Evolutionary conservation across 257 asterid species (phyloP).

Genomic region (Solanum raphanifolium): DNA sequence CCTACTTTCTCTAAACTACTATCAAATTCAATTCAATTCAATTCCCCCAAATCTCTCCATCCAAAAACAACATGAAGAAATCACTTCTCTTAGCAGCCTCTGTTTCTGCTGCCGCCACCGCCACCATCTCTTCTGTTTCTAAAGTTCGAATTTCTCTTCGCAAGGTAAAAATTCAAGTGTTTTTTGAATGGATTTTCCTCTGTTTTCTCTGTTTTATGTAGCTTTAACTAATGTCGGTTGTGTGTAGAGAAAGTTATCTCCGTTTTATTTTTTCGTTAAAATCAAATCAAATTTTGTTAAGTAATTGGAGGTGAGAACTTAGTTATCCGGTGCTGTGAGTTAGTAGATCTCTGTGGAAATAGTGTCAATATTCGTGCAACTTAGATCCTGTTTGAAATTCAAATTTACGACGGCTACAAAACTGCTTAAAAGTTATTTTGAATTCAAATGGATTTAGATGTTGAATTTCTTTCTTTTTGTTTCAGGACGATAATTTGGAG

Average conservation of each 20-base stretch:
- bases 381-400: background rate
- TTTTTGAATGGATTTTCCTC: background rate
- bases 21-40: too few species aligned
- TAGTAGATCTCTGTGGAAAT: background rate
- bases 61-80: constrained; percentile 38
- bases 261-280: background rate
- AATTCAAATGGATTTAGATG: background rate
- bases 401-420: too few species aligned
- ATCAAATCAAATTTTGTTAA: background rate
- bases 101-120: constrained; percentile 47
- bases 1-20: background rate
- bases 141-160: constrained; percentile 23
- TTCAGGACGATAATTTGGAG: background rate
- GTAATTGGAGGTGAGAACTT: background rate
- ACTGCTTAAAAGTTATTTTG: background rate
- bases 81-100: constrained; percentile 28
- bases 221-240: background rate
- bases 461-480: background rate
- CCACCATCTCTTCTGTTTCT: constrained; percentile 15
- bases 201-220: too few species aligned
- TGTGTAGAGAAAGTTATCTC: background rate
- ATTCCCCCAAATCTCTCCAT: background rate
- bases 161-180: constrained; percentile 16
- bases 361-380: background rate
- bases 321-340: background rate